Base-by-base conservation (phyloP, 2,329 filamentous ascomycete genomes). In the Colletotrichum liriopes region DNA sequence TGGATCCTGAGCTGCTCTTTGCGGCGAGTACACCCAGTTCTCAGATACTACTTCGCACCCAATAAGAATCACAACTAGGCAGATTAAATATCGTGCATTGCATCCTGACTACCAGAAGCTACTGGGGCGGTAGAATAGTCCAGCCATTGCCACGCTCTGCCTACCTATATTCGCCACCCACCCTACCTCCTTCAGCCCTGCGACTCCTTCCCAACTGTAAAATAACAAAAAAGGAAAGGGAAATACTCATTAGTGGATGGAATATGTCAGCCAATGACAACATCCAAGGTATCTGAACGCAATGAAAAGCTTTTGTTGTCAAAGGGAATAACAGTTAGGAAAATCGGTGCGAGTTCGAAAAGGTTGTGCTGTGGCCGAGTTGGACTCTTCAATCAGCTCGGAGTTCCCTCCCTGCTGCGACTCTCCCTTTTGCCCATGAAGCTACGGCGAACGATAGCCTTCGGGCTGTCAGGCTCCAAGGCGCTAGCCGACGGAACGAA, bases 361-460 rank as follows among this genome's bases (percentile, higher is more conserved):
- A 16, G 11, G 11, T 45, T 11, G 23, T 16, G 18, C 29, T 29
- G 12, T 32, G 1, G 20, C 20, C 14, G 39, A 35, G 29, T 37
- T 58, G 56, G 14, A 37, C 12, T n/a, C 5, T 16, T 43, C 32
- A 14, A 59, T 69, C n/a, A 73, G 47, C 29, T 71, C 82, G 54
- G 81, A 75, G 75, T 83, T 81, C 51, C 82, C 82, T 61, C 83
- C 82, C 45, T 78, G 75, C 70, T 91, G 88, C 88, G 82, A 76
- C 85, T 84, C 29, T 87, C 86, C 65, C 86, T 83, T 82, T 90
- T 90, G 77, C 85, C 84, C 74, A 91, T 77, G 77, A 91, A 88
- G 78, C 87, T 88, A 73, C 86, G 85, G 61, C 89, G 84, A 63
- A 89, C 77, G 35, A 82, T 79, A 3, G 84, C 77, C 73, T 83